These are phyloP conservation scores for Aspergillus ochraceus DNA, from an alignment of 2,329 filamentous ascomycete genomes.

Conservation along the genomic window DNA sequence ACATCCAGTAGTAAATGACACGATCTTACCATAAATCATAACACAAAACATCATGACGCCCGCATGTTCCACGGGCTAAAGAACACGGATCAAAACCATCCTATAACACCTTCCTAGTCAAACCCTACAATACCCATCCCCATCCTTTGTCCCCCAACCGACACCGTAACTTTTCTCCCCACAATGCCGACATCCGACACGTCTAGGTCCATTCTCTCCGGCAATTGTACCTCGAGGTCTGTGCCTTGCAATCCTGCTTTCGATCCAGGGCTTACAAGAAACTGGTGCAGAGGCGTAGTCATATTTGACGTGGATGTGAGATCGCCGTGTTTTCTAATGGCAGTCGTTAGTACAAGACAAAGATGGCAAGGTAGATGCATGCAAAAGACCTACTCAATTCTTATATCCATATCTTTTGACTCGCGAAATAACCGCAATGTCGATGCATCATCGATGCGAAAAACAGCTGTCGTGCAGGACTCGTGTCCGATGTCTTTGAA, in stretches of 20 bases:
- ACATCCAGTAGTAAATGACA: neutral
- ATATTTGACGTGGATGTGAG: conserved; percentile 19
- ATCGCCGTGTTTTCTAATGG: conserved; percentile 28
- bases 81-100: too few species aligned
- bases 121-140: conserved; percentile 36
- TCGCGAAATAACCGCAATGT: conserved; percentile 22
- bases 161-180: conserved; percentile 33
- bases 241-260: neutral
- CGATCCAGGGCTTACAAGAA: conserved; percentile 17
- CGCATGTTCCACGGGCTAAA: too few species aligned
- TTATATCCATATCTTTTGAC: conserved; percentile 25
- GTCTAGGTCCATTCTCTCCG: conserved; percentile 33
- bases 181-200: conserved; percentile 36
- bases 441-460: conserved; percentile 25
- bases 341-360: neutral
- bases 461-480: conserved; percentile 22
- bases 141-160: conserved; percentile 22
- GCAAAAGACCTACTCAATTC: conserved; percentile 32
- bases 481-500: conserved; percentile 23
- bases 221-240: conserved; percentile 29
- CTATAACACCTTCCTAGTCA: conserved; percentile 23
- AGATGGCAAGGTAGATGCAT: neutral
- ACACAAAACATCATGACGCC: too few species aligned
- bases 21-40: too few species aligned
- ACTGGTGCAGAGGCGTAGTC: conserved; percentile 24